Percentiles rank a stretch among this genome's conserved stretches.
Evolutionary conservation across 1,284 basidiomycete species (phyloP).

Genomic region (Austroboletus novae-zelandiae): DNA sequence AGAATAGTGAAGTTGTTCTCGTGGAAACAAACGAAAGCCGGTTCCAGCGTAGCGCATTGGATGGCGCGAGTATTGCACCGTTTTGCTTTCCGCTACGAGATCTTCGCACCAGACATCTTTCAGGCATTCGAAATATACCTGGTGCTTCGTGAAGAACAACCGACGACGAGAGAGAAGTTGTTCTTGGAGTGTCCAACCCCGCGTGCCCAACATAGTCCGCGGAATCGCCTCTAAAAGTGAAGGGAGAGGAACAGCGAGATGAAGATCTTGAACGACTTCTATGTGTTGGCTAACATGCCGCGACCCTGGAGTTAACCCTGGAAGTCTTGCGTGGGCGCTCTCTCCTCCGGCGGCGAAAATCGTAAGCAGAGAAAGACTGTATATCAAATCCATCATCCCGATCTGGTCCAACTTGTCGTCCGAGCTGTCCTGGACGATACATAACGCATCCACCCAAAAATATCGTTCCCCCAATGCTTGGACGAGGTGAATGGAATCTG

Average conservation of each 20-base stretch:
- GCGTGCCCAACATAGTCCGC: background rate
- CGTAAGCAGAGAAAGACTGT: background rate
- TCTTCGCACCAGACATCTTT: background rate
- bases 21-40: background rate
- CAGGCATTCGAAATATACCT: background rate
- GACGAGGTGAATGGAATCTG: background rate
- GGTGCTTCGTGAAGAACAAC: background rate
- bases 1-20: too few relatives aligned
- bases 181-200: background rate
- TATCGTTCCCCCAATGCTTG: background rate
- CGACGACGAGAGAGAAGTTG: background rate
- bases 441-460: background rate
- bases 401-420: background rate
- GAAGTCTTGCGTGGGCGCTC: background rate
- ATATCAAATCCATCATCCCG: background rate
- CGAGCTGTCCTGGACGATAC: background rate
- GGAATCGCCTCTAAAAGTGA: background rate
- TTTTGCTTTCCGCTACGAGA: background rate
- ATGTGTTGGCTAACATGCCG: background rate
- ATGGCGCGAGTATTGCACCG: background rate
- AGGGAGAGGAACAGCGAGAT: background rate
- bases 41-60: background rate
- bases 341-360: background rate
- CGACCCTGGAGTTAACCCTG: background rate
- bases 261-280: background rate